Evolutionary conservation across 441 rosid species (phyloP).

Genomic region (Brassica balearica): DNA sequence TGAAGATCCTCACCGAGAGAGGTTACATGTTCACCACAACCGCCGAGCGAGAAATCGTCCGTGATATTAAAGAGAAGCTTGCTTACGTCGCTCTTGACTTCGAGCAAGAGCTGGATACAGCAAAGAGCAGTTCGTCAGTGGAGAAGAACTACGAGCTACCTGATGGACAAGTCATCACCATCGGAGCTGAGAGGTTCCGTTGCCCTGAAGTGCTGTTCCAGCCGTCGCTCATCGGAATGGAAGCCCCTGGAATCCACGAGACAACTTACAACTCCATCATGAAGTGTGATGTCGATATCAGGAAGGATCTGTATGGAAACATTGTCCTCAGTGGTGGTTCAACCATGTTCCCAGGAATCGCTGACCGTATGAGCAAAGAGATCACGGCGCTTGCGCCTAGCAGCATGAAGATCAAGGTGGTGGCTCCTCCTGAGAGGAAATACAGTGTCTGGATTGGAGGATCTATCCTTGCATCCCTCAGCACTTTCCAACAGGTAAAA

Average conservation of each 20-base stretch:
- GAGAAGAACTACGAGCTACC: constrained; percentile 75
- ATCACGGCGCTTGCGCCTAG: constrained; percentile 61
- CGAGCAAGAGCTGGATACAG: constrained; percentile 69
- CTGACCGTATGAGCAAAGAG: constrained; percentile 68
- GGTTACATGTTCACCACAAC: constrained; percentile 74
- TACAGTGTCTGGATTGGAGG: constrained; percentile 86
- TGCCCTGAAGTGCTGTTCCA: constrained; percentile 72
- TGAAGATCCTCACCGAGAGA: constrained; percentile 74
- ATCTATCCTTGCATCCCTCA: constrained; percentile 72
- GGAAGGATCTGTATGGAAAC: constrained; percentile 65
- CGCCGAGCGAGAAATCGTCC: constrained; percentile 67
- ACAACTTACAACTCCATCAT: constrained; percentile 68
- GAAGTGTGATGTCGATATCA: constrained; percentile 64
- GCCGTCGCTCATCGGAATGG: constrained; percentile 69
- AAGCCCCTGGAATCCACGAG: constrained; percentile 66
- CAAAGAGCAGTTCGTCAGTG: constrained; percentile 63
- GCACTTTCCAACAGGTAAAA: constrained; percentile 73
- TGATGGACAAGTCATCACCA: constrained; percentile 69
- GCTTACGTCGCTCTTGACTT: constrained; percentile 74
- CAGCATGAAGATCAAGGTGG: constrained; percentile 71
- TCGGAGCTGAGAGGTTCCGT: constrained; percentile 70
- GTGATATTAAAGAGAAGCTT: constrained; percentile 71
- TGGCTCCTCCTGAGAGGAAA: constrained; percentile 80
- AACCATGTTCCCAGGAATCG: constrained; percentile 66
- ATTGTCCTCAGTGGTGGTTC: constrained; percentile 70